Base-by-base conservation (phyloP, 1,284 basidiomycete genomes). In the Ganoderma lingzhi region DNA sequence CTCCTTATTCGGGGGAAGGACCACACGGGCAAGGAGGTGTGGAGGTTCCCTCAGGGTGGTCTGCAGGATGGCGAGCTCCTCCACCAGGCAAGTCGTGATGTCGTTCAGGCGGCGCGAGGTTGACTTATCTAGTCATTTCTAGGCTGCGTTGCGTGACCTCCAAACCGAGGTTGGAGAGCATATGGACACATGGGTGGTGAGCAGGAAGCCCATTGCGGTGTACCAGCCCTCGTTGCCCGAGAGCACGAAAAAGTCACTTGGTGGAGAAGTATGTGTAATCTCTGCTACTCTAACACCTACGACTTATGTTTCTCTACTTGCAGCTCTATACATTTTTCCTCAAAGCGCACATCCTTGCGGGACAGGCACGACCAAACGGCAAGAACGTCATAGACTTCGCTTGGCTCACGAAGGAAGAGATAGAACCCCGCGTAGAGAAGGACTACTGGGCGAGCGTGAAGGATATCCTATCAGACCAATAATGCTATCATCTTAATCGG, bases 341-440 rank as follows among this genome's bases (percentile, higher is more conserved):
- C 83, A 96, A 95, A 79, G 93, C 87, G 32, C 93, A 95, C 75
- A 93, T 96, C 65, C 85, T 96, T 77, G 88, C 92, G 4, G 94
- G 94, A 15, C 93, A 95, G 79, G 88, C 87, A 32, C 83, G 81
- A 42, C 89, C 89, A 28, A 80, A 87, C 65, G 80, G 82, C 44
- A 82, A 86, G 73, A 80, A 80, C 65, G 83, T 93, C 67, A 83
- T 84, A 63, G 93, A 95, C 75, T 96, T 95, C 82, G 94, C 93
- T 28, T 97, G 95, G 95, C 84, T 96, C 71, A 96, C 95, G 67
- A 95, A 95, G 81, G 88, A 96, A 79, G 95, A 97, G 84, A 90
- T 96, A 64, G 82, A 90, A 78, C 81, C 87, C 53, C 85, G 85
- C 58, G 89, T 94, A 39, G 84, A 88, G 63, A 77, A 80, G 70